A percentile compares a stretch with the other conserved stretches of the same genome.
These are phyloP conservation scores for Cryptosporidium parvum DNA, from an alignment of 169 alveolate genomes.

Conservation along the genomic window DNA sequence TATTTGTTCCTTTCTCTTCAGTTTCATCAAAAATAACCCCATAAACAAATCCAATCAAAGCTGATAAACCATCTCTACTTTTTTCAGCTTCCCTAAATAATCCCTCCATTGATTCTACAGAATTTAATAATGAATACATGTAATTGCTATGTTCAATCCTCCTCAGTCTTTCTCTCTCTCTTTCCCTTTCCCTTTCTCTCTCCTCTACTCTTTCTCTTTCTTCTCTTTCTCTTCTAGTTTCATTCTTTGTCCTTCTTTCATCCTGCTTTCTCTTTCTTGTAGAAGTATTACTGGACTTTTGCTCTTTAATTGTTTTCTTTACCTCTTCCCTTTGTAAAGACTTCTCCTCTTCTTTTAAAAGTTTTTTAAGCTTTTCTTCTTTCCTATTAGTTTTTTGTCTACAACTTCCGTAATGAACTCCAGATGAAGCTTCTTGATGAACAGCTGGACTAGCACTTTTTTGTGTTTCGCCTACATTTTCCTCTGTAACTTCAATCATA, in stretches of 20 bases:
- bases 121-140: neutral
- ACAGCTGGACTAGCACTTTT: too few relatives aligned
- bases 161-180: neutral
- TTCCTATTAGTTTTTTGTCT: neutral
- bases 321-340: neutral
- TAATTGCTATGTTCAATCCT: neutral
- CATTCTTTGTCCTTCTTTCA: neutral
- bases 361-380: neutral
- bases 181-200: neutral
- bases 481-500: too few relatives aligned
- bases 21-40: neutral
- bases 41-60: neutral
- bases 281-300: neutral
- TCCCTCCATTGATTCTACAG: neutral
- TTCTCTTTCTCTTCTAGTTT: neutral
- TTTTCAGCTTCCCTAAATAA: slow-evolving; percentile 2
- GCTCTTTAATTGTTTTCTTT: neutral
- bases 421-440: neutral
- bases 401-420: too few relatives aligned
- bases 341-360: neutral
- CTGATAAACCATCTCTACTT: neutral
- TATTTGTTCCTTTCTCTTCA: neutral
- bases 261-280: neutral
- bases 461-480: too few relatives aligned
- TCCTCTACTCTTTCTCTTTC: neutral